These are phyloP conservation scores for Musa acuminata DNA, from an alignment of 176 grass and related monocot genomes.

Conservation along the genomic window DNA sequence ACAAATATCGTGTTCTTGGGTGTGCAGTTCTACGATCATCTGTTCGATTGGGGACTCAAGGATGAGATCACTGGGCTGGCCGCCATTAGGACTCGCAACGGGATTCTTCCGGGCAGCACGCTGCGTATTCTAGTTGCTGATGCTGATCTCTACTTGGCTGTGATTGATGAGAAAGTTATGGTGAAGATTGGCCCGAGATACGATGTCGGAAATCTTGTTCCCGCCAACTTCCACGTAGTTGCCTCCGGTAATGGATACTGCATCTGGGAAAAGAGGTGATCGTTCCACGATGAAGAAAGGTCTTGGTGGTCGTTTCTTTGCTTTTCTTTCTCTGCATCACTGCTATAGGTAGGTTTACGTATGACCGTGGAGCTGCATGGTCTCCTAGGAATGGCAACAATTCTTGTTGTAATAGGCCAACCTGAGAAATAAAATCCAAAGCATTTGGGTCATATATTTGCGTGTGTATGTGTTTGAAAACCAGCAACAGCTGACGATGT, in stretches of 20 bases:
- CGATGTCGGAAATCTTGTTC: neutral
- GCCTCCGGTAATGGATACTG: neutral
- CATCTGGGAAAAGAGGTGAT: neutral
- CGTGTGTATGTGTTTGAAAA: no score
- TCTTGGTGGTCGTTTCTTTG: no score
- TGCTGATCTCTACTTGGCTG: neutral
- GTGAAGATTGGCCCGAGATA: neutral
- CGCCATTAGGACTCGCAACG: neutral
- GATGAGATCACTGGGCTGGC: neutral
- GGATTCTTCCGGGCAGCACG: neutral
- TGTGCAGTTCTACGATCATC: neutral
- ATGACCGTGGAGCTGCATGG: no score
- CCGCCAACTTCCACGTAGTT: neutral
- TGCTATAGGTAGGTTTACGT: no score
- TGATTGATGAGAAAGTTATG: neutral
- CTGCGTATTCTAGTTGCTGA: neutral
- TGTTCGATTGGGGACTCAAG: neutral
- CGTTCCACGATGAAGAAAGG: no score
- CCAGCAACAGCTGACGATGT: no score
- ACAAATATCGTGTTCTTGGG: no score
- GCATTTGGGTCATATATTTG: no score
- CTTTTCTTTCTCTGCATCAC: no score
- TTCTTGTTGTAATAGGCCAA: no score
- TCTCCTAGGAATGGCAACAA: no score
- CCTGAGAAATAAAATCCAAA: no score